Evolutionary conservation across 2,329 filamentous ascomycete genomes (phyloP), one percentile per base, ranked within the genome.

Genomic region (Monascus ruber): DNA sequence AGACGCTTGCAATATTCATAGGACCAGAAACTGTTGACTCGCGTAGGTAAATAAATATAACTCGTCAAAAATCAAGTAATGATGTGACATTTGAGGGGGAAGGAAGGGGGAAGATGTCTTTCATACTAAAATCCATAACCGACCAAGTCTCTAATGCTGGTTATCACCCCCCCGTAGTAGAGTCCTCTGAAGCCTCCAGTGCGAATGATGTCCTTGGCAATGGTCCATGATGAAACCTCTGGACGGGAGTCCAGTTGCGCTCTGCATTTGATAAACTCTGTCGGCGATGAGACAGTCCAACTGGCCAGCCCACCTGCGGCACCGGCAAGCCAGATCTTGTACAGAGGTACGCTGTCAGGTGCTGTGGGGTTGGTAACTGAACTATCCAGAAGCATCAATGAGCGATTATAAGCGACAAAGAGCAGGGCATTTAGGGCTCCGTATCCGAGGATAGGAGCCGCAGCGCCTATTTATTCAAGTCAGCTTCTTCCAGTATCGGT

Each of bases 81-180:
- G 28, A 17, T 44, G 27, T n/a, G 24, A 34, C 24, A 35, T 34
- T 33, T 32, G 40, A 33, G 39, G 44, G 31, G 35, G 26, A 45
- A 7, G 24, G 33, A 42, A 39, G 34, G 11, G 40, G 45, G 40
- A 37, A 33, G 46, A 34, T 36, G 29, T 33, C 33, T 34, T 39
- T 54, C 72, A 52, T 69, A 78, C 74, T 95, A 96, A 61, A 95
- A 95, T 0, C 88, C 89, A 63, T 95, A 96, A n/a, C 89, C 89
- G 40, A 95, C 75, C 42, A 82, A 81, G 62, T 96, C 89, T 36
- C 89, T 73, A 32, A 89, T 57, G 38, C 82, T 85, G 1, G 89
- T 96, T 10, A 95, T 77, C 0, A 67, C 70, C 17, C 89, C 89
- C 17, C 87, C 89, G 45, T 79, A 74, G 56, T 94, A 95, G 24